These are phyloP conservation scores for Cyberlindnera samutprakarnensis DNA, from an alignment of 805 yeast species.

Conservation along the genomic window DNA sequence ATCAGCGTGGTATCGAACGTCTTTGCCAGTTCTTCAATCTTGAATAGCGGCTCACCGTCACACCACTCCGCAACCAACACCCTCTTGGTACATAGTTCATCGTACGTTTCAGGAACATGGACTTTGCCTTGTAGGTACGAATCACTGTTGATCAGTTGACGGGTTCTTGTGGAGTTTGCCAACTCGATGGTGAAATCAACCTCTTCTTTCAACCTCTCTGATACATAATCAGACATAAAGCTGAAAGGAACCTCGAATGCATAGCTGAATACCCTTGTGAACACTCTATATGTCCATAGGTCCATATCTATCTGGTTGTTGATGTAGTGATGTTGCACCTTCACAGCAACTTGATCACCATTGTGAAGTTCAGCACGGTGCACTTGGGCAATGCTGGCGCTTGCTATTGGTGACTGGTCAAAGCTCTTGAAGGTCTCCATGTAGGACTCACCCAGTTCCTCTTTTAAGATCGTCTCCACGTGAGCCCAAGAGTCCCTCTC, in stretches of 20 bases:
- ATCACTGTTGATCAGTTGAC: slow-evolving; percentile 34
- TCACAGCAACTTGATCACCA: slow-evolving; percentile 54
- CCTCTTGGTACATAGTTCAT: slow-evolving; percentile 37
- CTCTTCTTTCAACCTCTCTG: slow-evolving; percentile 51
- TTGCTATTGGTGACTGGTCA: slow-evolving; percentile 57
- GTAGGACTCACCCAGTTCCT: slow-evolving; percentile 37
- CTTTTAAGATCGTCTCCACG: slow-evolving; percentile 32
- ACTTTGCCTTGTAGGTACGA: slow-evolving; percentile 31
- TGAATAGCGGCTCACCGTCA: slow-evolving; percentile 56
- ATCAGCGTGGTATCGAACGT: slow-evolving; percentile 30
- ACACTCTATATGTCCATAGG: slow-evolving; percentile 45
- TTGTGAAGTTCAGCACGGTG: slow-evolving; percentile 42
- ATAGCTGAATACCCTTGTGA: slow-evolving; percentile 45
- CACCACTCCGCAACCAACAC: slow-evolving; percentile 71
- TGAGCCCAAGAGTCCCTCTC: slow-evolving; percentile 48
- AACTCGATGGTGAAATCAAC: slow-evolving; percentile 54
- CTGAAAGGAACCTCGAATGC: slow-evolving; percentile 59
- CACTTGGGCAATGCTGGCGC: slow-evolving; percentile 72
- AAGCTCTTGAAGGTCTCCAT: slow-evolving; percentile 32
- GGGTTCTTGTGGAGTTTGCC: slow-evolving; percentile 39
- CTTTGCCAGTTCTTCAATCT: slow-evolving; percentile 33
- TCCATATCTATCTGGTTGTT: slow-evolving; percentile 54
- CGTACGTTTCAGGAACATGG: slow-evolving; percentile 49
- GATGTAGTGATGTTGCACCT: slow-evolving; percentile 60
- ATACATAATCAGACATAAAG: slow-evolving; percentile 47